Percentiles rank a stretch among this genome's conserved stretches.
phyloP scores from a whole-genome alignment of 2,329 filamentous ascomycete genomes.

The Colletotrichum sojae region DNA sequence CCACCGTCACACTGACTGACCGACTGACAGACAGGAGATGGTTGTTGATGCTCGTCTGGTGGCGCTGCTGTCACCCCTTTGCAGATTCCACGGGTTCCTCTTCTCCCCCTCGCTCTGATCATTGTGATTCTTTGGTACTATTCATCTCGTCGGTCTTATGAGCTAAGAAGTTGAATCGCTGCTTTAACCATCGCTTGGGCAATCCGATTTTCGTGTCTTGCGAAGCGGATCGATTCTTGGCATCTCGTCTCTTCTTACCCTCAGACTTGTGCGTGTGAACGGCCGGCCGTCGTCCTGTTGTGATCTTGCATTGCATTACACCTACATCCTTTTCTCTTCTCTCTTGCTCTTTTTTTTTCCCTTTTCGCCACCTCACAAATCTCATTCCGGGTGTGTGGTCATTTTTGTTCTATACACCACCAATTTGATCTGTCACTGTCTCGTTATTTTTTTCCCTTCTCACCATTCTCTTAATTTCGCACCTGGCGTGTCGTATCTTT shows the following conservation, averaged over 20 bases:
- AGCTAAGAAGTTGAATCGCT: slow-evolving; percentile 8
- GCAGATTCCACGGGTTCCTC: too few species aligned
- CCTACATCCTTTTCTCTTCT: neutral
- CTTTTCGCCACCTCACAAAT: neutral
- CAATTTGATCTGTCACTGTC: neutral
- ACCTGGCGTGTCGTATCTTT: slow-evolving; percentile 35
- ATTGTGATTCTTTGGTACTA: neutral
- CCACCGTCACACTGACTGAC: neutral
- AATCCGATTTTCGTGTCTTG: slow-evolving; percentile 35
- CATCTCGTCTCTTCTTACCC: slow-evolving; percentile 40
- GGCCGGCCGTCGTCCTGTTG: slow-evolving; percentile 5
- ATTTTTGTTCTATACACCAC: slow-evolving; percentile 5
- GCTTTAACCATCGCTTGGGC: slow-evolving; percentile 19
- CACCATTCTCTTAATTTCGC: slow-evolving; percentile 15
- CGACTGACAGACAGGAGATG: too few species aligned
- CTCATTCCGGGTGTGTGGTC: slow-evolving; percentile 10
- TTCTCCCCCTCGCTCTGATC: too few species aligned
- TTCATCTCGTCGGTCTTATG: neutral
- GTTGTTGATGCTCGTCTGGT: neutral
- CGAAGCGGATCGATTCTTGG: slow-evolving; percentile 32
- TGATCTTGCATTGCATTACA: neutral
- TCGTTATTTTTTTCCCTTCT: slow-evolving; percentile 1
- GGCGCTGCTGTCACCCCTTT: too few species aligned
- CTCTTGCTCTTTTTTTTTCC: slow-evolving; percentile 2
- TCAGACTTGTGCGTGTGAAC: slow-evolving; percentile 3